These are phyloP conservation scores for Nicotiana attenuata DNA, from an alignment of 257 asterid species.

Conservation along the genomic window DNA sequence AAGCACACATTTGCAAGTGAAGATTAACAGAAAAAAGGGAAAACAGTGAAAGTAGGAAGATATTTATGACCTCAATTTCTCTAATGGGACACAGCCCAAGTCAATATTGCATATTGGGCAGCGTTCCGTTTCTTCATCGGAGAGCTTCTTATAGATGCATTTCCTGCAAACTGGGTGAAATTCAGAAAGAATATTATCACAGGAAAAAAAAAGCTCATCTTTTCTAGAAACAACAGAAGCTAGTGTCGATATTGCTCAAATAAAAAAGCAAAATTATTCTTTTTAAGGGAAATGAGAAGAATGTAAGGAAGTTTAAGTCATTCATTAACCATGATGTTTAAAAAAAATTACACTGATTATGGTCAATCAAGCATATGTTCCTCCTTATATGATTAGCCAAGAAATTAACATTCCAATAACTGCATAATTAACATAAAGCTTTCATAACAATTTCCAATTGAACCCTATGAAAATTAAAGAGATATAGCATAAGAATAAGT, in stretches of 20 bases:
- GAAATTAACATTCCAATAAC: neutral
- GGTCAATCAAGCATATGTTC: neutral
- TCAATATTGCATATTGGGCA: constrained; percentile 89
- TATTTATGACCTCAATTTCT: constrained; percentile 67
- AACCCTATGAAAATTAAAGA: neutral
- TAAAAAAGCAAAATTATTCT: neutral
- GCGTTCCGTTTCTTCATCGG: constrained; percentile 78
- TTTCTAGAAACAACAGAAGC: neutral
- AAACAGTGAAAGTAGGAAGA: neutral
- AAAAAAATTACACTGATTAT: neutral
- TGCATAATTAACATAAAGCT: neutral
- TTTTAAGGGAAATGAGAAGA: neutral
- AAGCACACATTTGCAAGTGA: neutral
- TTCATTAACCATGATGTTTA: neutral
- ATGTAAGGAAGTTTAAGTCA: neutral
- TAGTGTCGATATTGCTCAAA: neutral
- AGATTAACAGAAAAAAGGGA: neutral
- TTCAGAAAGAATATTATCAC: constrained; percentile 8
- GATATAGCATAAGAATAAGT: neutral
- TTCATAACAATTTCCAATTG: neutral
- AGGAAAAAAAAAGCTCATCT: neutral
- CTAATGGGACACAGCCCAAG: constrained; percentile 83
- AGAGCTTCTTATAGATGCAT: constrained; percentile 79
- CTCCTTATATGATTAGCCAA: neutral
- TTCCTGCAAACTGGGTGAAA: constrained; percentile 73